A percentile compares a stretch with the other conserved stretches of the same genome.
phyloP scores from a whole-genome alignment of 202 grass and related monocot genomes.

The Saccharum hybrid region DNA sequence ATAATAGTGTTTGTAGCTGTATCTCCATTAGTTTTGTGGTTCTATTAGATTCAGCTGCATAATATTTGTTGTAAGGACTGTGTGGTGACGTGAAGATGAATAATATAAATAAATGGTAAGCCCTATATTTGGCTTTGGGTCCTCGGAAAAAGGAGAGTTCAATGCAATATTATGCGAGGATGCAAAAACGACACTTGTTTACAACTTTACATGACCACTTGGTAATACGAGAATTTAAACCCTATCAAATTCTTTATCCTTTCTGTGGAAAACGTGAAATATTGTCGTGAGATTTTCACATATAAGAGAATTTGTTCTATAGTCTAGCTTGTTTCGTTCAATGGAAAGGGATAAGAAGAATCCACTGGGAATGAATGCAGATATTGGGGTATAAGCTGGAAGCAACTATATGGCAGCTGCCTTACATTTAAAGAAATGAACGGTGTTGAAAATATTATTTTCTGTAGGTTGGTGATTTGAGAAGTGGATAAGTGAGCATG shows the following conservation, averaged over 20 bases:
- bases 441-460: slow-evolving; percentile 1
- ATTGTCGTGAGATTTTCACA: background rate
- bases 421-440: slow-evolving; percentile 12
- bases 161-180: background rate
- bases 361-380: background rate
- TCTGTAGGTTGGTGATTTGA: background rate
- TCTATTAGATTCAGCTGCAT: background rate
- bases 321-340: background rate
- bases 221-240: background rate
- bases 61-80: background rate
- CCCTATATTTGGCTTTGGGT: background rate
- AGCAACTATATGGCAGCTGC: background rate
- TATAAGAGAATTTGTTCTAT: background rate
- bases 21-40: slow-evolving; percentile 18
- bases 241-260: background rate
- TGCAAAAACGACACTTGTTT: background rate
- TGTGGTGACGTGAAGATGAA: background rate
- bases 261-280: background rate
- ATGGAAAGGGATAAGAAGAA: background rate
- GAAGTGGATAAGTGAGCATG: background rate
- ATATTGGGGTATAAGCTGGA: background rate
- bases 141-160: background rate
- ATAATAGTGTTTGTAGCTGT: slow-evolving; percentile 23
- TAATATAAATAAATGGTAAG: background rate
- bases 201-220: background rate